Evolutionary conservation across 208 protist genomes (phyloP).

Genomic region (Trypanosoma lewisi): DNA sequence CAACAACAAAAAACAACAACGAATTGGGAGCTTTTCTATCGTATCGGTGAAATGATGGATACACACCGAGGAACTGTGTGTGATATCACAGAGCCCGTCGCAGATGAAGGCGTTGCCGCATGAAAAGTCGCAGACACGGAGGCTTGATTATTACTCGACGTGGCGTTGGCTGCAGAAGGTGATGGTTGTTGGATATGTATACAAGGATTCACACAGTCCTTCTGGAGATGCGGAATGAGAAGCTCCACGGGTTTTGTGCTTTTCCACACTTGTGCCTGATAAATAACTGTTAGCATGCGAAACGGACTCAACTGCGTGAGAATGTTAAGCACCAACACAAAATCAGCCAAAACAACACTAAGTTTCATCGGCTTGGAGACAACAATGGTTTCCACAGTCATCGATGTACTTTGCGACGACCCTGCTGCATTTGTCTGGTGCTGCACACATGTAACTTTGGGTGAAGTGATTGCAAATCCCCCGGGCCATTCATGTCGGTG

Average conservation of each 20-base stretch:
- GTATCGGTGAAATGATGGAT: neutral
- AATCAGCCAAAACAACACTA: slow-evolving; percentile 53
- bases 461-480: slow-evolving; percentile 19
- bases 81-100: neutral
- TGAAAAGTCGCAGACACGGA: neutral
- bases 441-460: slow-evolving; percentile 12
- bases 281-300: slow-evolving; percentile 36
- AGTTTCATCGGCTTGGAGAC: slow-evolving; percentile 46
- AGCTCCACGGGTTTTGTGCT: slow-evolving; percentile 35
- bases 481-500: slow-evolving; percentile 19
- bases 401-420: slow-evolving; percentile 29
- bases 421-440: slow-evolving; percentile 8
- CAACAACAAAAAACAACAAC: no score
- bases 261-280: slow-evolving; percentile 28
- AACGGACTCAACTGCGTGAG: slow-evolving; percentile 34
- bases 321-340: slow-evolving; percentile 50
- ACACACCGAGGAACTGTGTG: neutral
- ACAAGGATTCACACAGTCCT: slow-evolving; percentile 21
- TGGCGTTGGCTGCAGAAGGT: no score
- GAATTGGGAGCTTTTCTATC: neutral
- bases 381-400: slow-evolving; percentile 68
- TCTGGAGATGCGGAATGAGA: slow-evolving; percentile 60
- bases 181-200: neutral
- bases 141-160: no score
- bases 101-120: neutral